Evolutionary conservation across 75 land plant genomes (phyloP), one percentile per base, ranked within the genome.

Genomic region (Isoetes taiwanensis): DNA sequence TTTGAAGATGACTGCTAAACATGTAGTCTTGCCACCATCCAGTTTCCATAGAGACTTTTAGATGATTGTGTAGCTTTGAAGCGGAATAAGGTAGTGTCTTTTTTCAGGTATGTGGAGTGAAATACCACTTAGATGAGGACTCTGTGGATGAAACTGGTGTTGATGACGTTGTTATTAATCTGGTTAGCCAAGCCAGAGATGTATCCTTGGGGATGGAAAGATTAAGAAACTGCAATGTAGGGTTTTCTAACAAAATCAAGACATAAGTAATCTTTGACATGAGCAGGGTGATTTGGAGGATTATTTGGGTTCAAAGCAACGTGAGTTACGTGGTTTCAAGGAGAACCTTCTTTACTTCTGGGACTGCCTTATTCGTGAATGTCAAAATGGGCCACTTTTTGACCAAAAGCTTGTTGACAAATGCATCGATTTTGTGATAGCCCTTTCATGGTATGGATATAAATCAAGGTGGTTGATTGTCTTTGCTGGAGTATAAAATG

Each of bases 371-470:
- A 79, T 87, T 28, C 52, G 52, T 59, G 97, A 91, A 56, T 83
- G 95, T 41, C 85, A 86, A 41, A 76, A 83, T 75, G 97, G 85
- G 12, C 82, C 97, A 25, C 66, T 91, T 30, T 91, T 91, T 79
- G 97, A 91, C 59, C 64, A 75, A 37, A 30, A 68, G 33, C 53
- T 91, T 28, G 71, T 91, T 72, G 94, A 91, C 28, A 91, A 80
- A 61, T 78, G 85, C 85, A 75, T 82, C 69, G 87, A 86, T 61
- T 87, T 80, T 67, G 72, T 87, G 30, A 83, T 86, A 64, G 97
- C 97, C 0, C 58, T 91, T 34, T 86, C 97, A 59, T 91, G 97
- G 97, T 86, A 58, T 33, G 74, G 67, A 32, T 38, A 14, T 10
- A 10, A 14, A 37, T 37, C 39, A 10, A 10, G 39, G 12, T 37